A percentile compares a stretch with the other conserved stretches of the same genome.
Conservation (phyloP, 352 stramenopile genomes). For the Globisporangium acanthophoron region DNA sequence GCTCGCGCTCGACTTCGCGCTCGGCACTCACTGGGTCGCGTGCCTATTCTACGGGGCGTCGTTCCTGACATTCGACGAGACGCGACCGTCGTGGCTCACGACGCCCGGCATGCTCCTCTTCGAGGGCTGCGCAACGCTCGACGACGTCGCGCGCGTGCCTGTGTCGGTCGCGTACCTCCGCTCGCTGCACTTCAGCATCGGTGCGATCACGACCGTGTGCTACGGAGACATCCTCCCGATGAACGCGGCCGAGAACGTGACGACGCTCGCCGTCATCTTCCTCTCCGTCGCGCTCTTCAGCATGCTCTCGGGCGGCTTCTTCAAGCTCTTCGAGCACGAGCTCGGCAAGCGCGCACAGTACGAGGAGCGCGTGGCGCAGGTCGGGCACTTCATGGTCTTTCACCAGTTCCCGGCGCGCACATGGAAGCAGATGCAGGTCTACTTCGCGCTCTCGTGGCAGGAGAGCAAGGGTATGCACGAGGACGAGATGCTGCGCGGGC, state of each 20-base stretch:
- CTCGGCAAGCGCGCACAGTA: slow-evolving; percentile 58
- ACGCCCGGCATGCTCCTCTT: slow-evolving; percentile 55
- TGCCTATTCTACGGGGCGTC: slow-evolving; percentile 52
- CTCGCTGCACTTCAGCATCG: slow-evolving; percentile 65
- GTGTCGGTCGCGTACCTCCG: slow-evolving; percentile 37
- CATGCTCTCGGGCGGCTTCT: slow-evolving; percentile 68
- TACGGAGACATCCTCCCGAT: slow-evolving; percentile 65
- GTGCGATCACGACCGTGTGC: slow-evolving; percentile 68
- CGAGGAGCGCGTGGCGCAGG: slow-evolving; percentile 51
- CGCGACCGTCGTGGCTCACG: slow-evolving; percentile 44
- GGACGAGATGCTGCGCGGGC: slow-evolving; percentile 39
- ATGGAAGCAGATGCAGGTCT: slow-evolving; percentile 72
- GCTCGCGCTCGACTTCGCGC: slow-evolving; percentile 38
- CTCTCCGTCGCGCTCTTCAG: slow-evolving; percentile 64
- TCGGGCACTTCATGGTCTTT: slow-evolving; percentile 60
- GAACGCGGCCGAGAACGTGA: slow-evolving; percentile 54
- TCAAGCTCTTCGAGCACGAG: slow-evolving; percentile 67
- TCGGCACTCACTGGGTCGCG: slow-evolving; percentile 52
- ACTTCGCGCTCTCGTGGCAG: slow-evolving; percentile 62
- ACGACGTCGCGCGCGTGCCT: slow-evolving; percentile 29
- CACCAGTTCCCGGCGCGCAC: slow-evolving; percentile 45
- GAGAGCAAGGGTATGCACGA: slow-evolving; percentile 66
- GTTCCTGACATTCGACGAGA: slow-evolving; percentile 33
- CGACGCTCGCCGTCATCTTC: slow-evolving; percentile 53
- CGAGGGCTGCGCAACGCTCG: slow-evolving; percentile 17